Evolutionary conservation across 2,329 filamentous ascomycete species (phyloP), one percentile per base, ranked within the genome.

Genomic region (Aspergillus sp.): DNA sequence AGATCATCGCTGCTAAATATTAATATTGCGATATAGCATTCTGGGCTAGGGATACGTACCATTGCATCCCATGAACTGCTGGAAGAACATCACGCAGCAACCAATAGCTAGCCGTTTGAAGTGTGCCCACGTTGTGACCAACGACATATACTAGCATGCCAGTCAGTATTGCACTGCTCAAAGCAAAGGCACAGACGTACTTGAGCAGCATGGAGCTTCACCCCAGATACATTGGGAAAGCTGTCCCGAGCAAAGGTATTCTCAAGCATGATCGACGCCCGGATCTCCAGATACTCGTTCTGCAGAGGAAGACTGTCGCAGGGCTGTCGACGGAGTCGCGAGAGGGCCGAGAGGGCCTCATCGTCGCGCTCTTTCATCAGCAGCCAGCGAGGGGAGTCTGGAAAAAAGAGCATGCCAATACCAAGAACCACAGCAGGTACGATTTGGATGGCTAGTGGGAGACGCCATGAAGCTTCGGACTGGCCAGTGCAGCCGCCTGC

Each of bases 331-430:
- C 83, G 79, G 6, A 86, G 70, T 57, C 75, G 79, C 2, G 74
- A 75, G 2, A 86, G 71, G 0, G 75, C 76, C 11, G 68, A 58
- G 7, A 84, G 69, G 0, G 79, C 77, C 15, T 84, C 82, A 3
- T 80, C 73, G 50, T 84, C 75, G 5, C 78, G 76, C 37, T 77
- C 78, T 51, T 77, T 75, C 62, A 77, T 78, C 34, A 51, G 8
- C 2, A 51, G 48, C 48, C 83, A 86, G 22, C 83, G 76, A 0
- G 83, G 83, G 0, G 83, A 84, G 55, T 80, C 83, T 0, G 84
- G 84, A 59, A 84, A 77, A 67, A 83, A 82, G 5, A 74, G 30
- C 64, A 78, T 77, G 8, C 75, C 75, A 3, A 73, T 57, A 3
- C 75, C 72, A 2, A 79, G 63, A 15, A 72, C 63, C 0, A 77